Evolutionary conservation across 2,329 filamentous ascomycete genomes (phyloP), one percentile per base, ranked within the genome.

Genomic region (Laburnicola sp.): DNA sequence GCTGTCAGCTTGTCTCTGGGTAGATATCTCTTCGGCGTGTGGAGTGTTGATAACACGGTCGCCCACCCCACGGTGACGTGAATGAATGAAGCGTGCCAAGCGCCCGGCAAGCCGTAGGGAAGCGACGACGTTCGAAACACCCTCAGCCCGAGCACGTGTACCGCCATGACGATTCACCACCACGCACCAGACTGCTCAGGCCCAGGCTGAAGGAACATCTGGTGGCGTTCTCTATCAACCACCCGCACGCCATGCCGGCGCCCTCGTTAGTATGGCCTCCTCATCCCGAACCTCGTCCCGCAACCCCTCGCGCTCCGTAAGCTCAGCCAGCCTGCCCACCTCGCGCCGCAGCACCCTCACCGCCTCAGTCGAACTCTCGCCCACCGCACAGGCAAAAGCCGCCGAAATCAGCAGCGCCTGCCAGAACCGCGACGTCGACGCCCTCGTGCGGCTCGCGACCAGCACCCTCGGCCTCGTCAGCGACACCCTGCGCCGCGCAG

Each of bases 401-500:
- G 54, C 53, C 25, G 52, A 61, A 34, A 76, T 81, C 52, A 57
- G 66, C 31, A 56, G 68, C 39, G 78, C 78, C 28, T 79, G 78
- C 60, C 55, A 64, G 8, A 61, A 70, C 49, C 58, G 59, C 35
- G 68, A 80, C 55, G 60, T 78, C 45, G 54, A 64, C n/a, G 59
- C 68, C 37, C 65, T 82, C 28, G 61, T 70, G 31, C 56, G 63
- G 6, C 70, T 79, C 16, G 77, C 78, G 3, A 74, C 74, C n/a
- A 72, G 72, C 42, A 49, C 65, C 41, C 68, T 72, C 42, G 79
- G 79, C 46, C 68, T 81, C 31, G 59, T 81, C 39, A 72, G 74
- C 58, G 79, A 81, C 59, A 63, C 69, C 32, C 72, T 94, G 56
- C 86, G 92, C 59, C 82, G 83, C 65, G 76, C 78, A 71, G 91